Conservation (phyloP, 495 filamentous ascomycete species). For the Staphylotrichum tortipilum region DNA sequence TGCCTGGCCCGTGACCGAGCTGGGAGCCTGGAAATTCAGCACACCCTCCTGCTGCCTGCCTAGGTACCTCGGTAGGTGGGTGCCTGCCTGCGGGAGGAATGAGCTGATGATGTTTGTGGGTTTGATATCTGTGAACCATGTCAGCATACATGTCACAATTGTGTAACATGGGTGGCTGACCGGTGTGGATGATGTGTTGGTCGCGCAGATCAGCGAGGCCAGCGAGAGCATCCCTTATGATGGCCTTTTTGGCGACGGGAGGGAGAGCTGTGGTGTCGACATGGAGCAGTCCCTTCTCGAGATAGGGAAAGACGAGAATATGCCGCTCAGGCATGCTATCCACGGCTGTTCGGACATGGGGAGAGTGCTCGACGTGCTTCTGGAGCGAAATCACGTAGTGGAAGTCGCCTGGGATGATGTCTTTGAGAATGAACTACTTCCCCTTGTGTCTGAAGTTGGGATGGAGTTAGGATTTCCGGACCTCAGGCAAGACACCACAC, state of each 20-base stretch:
- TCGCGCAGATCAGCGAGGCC: slow-evolving; percentile 3
- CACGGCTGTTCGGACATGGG: slow-evolving; percentile 2
- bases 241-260: slow-evolving; percentile 1
- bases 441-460: background rate
- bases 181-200: slow-evolving; percentile 2
- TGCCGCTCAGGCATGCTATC: slow-evolving; percentile 4
- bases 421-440: slow-evolving; percentile 4
- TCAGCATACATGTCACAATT: background rate
- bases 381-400: background rate
- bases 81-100: no score
- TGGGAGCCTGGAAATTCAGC: no score
- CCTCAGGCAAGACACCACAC: background rate
- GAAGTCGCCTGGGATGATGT: slow-evolving; percentile 2
- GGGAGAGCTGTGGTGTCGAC: background rate
- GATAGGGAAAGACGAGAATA: slow-evolving; percentile 3
- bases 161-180: background rate
- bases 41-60: no score
- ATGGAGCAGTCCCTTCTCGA: slow-evolving; percentile 3
- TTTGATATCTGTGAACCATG: slow-evolving; percentile 4
- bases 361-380: slow-evolving; percentile 7
- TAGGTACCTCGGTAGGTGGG: no score
- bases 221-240: slow-evolving; percentile 1
- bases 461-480: background rate
- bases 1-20: no score
- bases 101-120: slow-evolving; percentile 7